Evolutionary conservation across 2,329 filamentous ascomycete species (phyloP), one percentile per base, ranked within the genome.

Genomic region (Intubia oerlemansii): DNA sequence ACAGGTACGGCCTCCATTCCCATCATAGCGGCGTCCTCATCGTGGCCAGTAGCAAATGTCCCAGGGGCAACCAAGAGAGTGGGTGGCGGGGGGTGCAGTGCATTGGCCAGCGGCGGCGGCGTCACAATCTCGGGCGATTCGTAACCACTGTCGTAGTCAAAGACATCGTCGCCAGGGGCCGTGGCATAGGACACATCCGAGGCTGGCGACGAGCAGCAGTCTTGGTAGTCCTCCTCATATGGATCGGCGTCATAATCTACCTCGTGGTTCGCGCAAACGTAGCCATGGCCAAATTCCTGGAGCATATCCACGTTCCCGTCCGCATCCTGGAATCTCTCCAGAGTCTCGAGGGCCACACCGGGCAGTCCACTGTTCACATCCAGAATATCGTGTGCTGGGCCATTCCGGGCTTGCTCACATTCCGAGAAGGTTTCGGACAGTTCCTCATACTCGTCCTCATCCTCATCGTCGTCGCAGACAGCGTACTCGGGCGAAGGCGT

Each of bases 101-200:
- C 33, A 7, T 29, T 10, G 5, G 25, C 11, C 4, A 49, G 51
- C 4, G 54, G 48, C 5, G 47, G 45, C 29, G 48, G 54, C 32
- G 57, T 45, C 32, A 29, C 24, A 7, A 38, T 53, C 39, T 53
- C 50, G 3, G 45, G 43, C 22, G 47, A 36, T 27, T 55, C 57
- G 37, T 51, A 52, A 34, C 55, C 45, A 33, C 53, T 54, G 19
- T 62, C 58, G 17, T 61, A 56, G 19, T 52, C 50, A 20, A 51
- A 49, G 17, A 31, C 32, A 18, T 29, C 25, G 15, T 36, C 35
- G 17, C 53, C 50, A n/a, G n/a, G n/a, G n/a, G n/a, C n/a, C n/a
- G n/a, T n/a, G n/a, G n/a, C n/a, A n/a, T n/a, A n/a, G n/a, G n/a
- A n/a, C n/a, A n/a, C n/a, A n/a, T n/a, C n/a, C n/a, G n/a, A n/a